Evolutionary conservation across 139 green algal species (phyloP).

Genomic region (Coccomyxa sp.): DNA sequence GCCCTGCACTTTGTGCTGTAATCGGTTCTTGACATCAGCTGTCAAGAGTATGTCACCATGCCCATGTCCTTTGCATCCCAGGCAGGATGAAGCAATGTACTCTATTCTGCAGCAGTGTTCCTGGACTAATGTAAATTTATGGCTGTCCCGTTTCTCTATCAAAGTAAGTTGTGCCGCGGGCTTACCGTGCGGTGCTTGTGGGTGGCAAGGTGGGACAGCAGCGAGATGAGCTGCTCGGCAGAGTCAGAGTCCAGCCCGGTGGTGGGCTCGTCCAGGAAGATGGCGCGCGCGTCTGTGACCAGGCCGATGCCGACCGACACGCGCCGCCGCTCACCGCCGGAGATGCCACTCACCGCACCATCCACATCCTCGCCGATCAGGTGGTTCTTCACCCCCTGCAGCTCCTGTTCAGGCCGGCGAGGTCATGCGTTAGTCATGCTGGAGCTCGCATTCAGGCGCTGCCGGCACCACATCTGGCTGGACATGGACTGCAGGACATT

Average conservation of each 20-base stretch:
- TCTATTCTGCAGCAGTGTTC: too few species aligned
- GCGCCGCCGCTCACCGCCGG: slow-evolving; percentile 60
- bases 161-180: background rate
- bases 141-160: too few species aligned
- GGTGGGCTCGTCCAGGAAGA: slow-evolving; percentile 75
- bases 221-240: background rate
- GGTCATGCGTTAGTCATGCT: background rate
- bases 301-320: slow-evolving; percentile 68
- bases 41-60: too few species aligned
- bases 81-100: too few species aligned
- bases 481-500: background rate
- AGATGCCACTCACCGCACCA: slow-evolving; percentile 64
- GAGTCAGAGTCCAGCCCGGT: slow-evolving; percentile 34
- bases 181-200: background rate
- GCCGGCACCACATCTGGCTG: too few species aligned
- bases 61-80: too few species aligned
- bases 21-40: too few species aligned
- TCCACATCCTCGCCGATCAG: slow-evolving; percentile 67
- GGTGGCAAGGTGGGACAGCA: slow-evolving; percentile 1
- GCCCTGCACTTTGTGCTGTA: too few species aligned
- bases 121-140: too few species aligned
- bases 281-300: slow-evolving; percentile 52
- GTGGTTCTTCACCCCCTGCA: slow-evolving; percentile 30
- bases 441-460: background rate
- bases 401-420: slow-evolving; percentile 6